Evolutionary conservation across 257 asterid genomes (phyloP), one percentile per base, ranked within the genome.

Genomic region (Thymus quinquecostatus): DNA sequence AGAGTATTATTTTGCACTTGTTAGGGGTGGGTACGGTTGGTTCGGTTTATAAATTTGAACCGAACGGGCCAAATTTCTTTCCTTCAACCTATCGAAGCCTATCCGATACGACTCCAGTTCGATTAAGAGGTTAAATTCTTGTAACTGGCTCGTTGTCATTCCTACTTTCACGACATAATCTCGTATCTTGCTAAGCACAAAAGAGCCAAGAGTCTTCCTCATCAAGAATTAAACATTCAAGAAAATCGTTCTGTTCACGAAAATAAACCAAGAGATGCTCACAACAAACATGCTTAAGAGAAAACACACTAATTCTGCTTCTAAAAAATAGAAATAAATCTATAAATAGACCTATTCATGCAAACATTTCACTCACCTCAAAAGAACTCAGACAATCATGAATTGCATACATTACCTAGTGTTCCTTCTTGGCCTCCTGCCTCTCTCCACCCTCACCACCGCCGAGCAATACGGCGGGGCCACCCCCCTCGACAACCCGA

Each of bases 391-490:
- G 8, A 47, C 45, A 65, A 65, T 48, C 58, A 65, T 65, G 70
- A 3, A 32, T 65, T 48, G 9, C 45, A 32, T 33, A 30, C 13
- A 48, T 13, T 32, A 7, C 32, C 59, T 47, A 65, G 45, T 48
- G 6, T 30, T 65, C 59, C 33, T 65, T 45, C 47, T 65, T 47
- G 32, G n/a, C 45, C 45, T 65, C 5, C 9, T 64, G 44, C 58
- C 58, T 13, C 70, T 65, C 59, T 47, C 70, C 8, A 45, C 69
- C n/a, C 59, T 32, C 70, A n/a, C 59, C 3, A 65, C 57, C 3
- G 44, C 69, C 30, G 69, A 64, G 13, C 69, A 47, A 45, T 2
- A n/a, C 8, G 59, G 45, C 0, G 47, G 70, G 9, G 27, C 38
- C 28, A 34, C 28, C 12, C 1, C n/a, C 13, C 58, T 32, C 32